Base-by-base conservation (phyloP, 768 basidiomycete genomes). In the Boletus bicolor region DNA sequence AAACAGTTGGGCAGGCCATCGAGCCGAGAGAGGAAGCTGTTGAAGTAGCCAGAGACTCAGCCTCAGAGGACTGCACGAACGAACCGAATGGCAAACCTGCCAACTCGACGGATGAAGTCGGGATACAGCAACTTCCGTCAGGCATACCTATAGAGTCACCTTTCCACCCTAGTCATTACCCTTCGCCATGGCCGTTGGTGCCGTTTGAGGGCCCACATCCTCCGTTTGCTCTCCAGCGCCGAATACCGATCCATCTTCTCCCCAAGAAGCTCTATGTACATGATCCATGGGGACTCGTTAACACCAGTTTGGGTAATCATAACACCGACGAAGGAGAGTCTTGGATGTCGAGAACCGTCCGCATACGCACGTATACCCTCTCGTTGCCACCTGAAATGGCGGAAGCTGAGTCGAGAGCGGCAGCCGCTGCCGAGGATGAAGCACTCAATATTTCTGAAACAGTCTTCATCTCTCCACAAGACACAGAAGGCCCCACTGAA, bases 211-310 rank as follows among this genome's bases (percentile, higher is more conserved):
- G 57, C 17, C 64, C 71, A 17, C 55, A 63, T 12, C 54, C 65
- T 12, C 42, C 64, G 0, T 59, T 63, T 11, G 37, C 42, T 21
- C 69, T 76, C 15, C 68, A 71, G 50, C 59, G 69, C 12, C 51
- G 62, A 8, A 59, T 77, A 55, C 71, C 74, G 0, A 62, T 68
- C 6, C 65, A 73, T 32, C 66, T 72, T 21, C 68, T 77, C 24
- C 79, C 78, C 0, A 64, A 75, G 64, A 75, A 65, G 49, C 70
- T 78, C n/a, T 50, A 73, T 21, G 74, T 79, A 0, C 77, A 79
- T 48, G 77, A 79, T 54, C 78, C 78, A 1, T 75, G 68, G 64
- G 62, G 70, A 37, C 59, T 74, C 17, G 63, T 73, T 15, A 30
- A 45, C 12, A 11, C n/a, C 26, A 14, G 7, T 5, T 21, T 1